phyloP scores from a whole-genome alignment of 129 eudicot genomes.

The Helianthus tuberosus region DNA sequence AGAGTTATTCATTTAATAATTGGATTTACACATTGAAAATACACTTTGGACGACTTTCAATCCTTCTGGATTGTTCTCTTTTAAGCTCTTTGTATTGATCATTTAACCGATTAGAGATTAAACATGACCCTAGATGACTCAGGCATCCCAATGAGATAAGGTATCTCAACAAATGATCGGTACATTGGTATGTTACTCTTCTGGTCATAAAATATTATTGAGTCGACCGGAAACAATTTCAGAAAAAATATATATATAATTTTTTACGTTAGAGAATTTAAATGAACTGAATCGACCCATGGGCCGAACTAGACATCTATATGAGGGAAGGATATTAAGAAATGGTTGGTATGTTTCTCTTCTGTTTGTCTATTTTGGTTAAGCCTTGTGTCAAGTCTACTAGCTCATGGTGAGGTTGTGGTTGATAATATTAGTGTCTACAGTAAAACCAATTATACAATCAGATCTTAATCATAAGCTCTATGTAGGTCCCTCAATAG shows the following conservation, averaged over 20 bases:
- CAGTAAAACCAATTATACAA: background rate
- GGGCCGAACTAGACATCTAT: background rate
- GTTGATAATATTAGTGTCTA: slow-evolving; percentile 14
- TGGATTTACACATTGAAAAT: background rate
- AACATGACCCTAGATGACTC: background rate
- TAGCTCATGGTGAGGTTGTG: slow-evolving; percentile 26
- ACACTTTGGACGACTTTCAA: background rate
- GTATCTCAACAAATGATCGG: background rate
- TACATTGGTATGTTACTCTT: background rate
- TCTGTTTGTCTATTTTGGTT: slow-evolving; percentile 23
- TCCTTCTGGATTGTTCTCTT: background rate
- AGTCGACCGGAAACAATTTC: background rate
- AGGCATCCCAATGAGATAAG: slow-evolving; percentile 13
- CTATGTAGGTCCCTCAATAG: background rate
- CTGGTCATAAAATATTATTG: background rate
- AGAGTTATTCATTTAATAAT: no score
- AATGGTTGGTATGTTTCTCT: slow-evolving; percentile 3
- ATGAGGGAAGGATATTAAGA: background rate
- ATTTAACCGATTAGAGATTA: background rate
- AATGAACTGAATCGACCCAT: background rate
- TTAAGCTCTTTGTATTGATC: background rate
- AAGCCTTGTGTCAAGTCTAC: slow-evolving; percentile 18
- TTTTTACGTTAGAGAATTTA: background rate
- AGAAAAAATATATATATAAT: background rate
- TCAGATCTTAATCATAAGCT: slow-evolving; percentile 2